Evolutionary conservation across 169 alveolate genomes (phyloP).

Genomic region (Babesia gibsoni): DNA sequence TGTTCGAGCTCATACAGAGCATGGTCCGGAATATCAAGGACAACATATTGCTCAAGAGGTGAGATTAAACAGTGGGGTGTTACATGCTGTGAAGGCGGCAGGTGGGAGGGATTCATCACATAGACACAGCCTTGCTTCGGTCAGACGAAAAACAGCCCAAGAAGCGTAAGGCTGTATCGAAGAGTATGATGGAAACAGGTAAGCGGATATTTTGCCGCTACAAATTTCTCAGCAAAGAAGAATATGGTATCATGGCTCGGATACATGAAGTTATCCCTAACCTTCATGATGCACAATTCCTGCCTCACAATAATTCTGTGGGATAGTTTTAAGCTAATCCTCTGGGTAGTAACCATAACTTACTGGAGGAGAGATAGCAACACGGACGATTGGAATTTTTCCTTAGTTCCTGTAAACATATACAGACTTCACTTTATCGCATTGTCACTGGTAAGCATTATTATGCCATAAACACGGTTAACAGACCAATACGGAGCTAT

Average conservation of each 20-base stretch:
- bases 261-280: constrained; percentile 46
- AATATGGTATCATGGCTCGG: constrained; percentile 30
- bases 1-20: constrained; percentile 27
- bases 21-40: constrained; percentile 14
- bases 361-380: constrained; percentile 43
- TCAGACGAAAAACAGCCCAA: background rate
- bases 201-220: background rate
- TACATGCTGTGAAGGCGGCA: constrained; percentile 11
- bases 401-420: constrained; percentile 23
- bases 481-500: constrained; percentile 56
- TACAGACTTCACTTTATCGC: constrained; percentile 47
- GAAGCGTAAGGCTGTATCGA: background rate
- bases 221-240: constrained; percentile 4
- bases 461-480: background rate
- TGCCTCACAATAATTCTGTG: constrained; percentile 48
- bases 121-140: constrained; percentile 16
- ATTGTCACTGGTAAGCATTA: constrained; percentile 37
- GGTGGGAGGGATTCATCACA: constrained; percentile 10
- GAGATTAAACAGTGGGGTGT: background rate
- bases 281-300: constrained; percentile 60
- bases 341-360: constrained; percentile 54
- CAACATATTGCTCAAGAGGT: constrained; percentile 19
- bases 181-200: background rate
- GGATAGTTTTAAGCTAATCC: constrained; percentile 45
- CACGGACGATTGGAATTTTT: constrained; percentile 29